Base-by-base conservation (phyloP, 768 basidiomycete genomes). In the Auricularia heimuer region DNA sequence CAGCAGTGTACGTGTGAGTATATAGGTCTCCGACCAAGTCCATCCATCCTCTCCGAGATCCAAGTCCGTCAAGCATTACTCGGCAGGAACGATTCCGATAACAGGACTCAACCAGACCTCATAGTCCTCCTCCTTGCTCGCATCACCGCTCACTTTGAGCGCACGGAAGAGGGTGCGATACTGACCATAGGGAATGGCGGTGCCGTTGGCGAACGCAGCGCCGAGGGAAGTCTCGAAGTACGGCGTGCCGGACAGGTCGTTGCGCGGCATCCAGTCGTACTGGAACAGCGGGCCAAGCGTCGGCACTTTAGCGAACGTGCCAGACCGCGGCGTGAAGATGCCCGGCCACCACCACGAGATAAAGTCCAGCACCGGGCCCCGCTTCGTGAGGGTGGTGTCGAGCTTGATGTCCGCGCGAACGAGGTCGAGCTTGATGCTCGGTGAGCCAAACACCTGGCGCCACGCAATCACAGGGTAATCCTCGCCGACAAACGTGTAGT, bases 251-350 rank as follows among this genome's bases (percentile, higher is more conserved):
- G 33, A 12, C 7, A 29, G 24, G 29, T 60, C 34, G 70, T 82
- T 82, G 44, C 86, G 77, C 8, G 80, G 72, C 51, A 81, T 68
- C 70, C 78, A 85, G 64, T 80, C 77, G 12, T 76, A 70, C 64
- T 83, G 79, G 36, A 74, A 75, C 2, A 88, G 69, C 16, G 80
- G 73, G 10, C 85, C 85, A 21, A 86, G 18, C 39, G 80, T 80
- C 71, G 71, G 83, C 76, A 62, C 80, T 70, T 68, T 69, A 37
- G 66, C 62, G 64, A 70, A 74, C 8, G 78, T 78, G 10, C 65
- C 71, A 64, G 73, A 70, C 2, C 68, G 66, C 24, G 12, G 11
- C 24, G 8, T 29, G 56, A 60, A n/a, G 29, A 14, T 24, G 14
- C 24, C 24, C 6, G 14, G 29, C 56, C 56, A 60, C 29, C 56